Base-by-base conservation (phyloP, 495 filamentous ascomycete genomes). In the Penicillium tannophilum region DNA sequence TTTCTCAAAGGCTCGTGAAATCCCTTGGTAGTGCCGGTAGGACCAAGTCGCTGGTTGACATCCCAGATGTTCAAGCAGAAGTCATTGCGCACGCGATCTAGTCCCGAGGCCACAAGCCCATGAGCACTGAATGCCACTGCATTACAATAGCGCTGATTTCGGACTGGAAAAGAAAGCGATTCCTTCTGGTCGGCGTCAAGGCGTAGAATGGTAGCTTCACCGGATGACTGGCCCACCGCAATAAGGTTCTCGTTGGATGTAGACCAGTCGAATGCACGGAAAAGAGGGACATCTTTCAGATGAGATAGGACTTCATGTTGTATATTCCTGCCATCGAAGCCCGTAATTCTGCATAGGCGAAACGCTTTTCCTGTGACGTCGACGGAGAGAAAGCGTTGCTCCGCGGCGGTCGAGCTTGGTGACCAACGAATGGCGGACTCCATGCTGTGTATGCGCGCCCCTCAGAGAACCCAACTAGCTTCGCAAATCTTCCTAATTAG, bases 181-280 rank as follows among this genome's bases (percentile, higher is more conserved):
- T 79, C 82, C 62, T 84, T 86, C 20, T 81, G 83, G 48, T 73
- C 78, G 51, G 87, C 82, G 62, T 91, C 85, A 48, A 97, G 82
- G 49, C 89, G 84, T 58, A 97, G 71, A 24, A 98, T 82, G 48
- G 88, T 89, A 57, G 92, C 90, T 62, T 94, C 87, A 31, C 94
- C 95, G 50, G 88, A 90, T 11, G 86, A 83, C 62, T 91, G 89
- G 28, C 94, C 94, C 16, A 98, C 85, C 28, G 89, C 92, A 43
- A 97, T 84, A 43, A 98, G 78, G 49, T 87, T 87, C 72, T 85
- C 84, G 60, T 90, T 80, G 17, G 81, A 79, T 10, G 90, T 88
- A 0, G 95, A 96, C 94, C 95, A 98, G 76, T 98, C 94, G 74
- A 96, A 97, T 28, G 93, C 91, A 51, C 88, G 91, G 66, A 96